Percentiles rank a stretch among this genome's conserved stretches.
These are phyloP conservation scores for Larix kaempferi DNA, from an alignment of 75 land plant genomes.

Conservation along the genomic window DNA sequence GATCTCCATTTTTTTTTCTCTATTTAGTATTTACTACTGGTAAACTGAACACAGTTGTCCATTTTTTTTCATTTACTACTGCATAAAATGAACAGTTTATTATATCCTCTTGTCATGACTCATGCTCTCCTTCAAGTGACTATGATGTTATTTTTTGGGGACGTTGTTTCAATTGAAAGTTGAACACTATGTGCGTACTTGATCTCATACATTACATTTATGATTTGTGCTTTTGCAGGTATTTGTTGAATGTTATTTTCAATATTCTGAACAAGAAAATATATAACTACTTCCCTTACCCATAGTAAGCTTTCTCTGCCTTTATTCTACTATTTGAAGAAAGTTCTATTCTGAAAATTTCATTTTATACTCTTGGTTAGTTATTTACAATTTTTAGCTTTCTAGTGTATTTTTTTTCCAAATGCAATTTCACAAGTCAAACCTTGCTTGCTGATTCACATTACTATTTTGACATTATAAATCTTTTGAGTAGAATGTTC, in stretches of 20 bases:
- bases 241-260: conserved; percentile 95
- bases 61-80: no score
- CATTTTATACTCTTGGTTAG: background rate
- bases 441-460: background rate
- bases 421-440: no score
- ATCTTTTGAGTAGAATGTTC: background rate
- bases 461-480: background rate
- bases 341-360: background rate
- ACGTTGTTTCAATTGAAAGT: background rate
- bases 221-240: conserved; percentile 53
- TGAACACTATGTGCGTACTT: background rate
- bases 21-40: no score
- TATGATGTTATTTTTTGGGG: background rate
- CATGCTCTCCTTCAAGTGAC: background rate
- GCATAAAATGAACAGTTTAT: no score
- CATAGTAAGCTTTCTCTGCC: conserved; percentile 62
- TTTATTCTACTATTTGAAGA: background rate
- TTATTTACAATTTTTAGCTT: background rate
- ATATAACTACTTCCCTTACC: conserved; percentile 97
- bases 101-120: background rate
- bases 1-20: no score
- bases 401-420: no score
- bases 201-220: background rate
- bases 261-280: conserved; percentile 99
- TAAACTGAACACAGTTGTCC: no score